Conservation (phyloP, 768 basidiomycete genomes). For the Termitomyces sp. region DNA sequence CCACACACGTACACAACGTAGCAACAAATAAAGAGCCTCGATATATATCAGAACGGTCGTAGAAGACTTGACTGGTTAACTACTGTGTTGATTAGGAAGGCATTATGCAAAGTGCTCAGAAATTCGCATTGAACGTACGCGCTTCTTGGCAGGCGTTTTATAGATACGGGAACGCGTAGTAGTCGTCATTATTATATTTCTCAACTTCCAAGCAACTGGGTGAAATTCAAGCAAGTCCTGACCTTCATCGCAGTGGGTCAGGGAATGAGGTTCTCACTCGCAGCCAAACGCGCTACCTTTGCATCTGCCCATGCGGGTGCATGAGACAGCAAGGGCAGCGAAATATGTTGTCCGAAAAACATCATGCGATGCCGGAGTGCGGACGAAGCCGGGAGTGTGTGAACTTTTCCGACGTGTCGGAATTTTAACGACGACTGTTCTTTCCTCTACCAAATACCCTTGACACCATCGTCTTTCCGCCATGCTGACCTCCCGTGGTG, state of each 20-base stretch:
- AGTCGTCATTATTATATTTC: background rate
- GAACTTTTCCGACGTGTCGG: conserved; percentile 43
- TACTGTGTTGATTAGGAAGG: background rate
- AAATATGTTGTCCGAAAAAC: too few relatives aligned
- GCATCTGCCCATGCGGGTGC: background rate
- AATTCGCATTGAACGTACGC: background rate
- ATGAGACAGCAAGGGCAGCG: background rate
- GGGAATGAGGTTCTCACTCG: background rate
- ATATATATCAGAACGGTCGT: background rate
- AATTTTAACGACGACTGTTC: conserved; percentile 22
- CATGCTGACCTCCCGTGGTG: conserved; percentile 86
- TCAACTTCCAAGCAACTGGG: background rate
- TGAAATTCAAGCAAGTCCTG: background rate
- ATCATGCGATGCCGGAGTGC: conserved; percentile 9
- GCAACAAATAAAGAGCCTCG: too few relatives aligned
- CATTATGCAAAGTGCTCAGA: background rate
- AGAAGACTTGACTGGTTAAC: background rate
- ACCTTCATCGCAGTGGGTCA: background rate
- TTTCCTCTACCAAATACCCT: conserved; percentile 22
- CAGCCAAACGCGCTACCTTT: background rate
- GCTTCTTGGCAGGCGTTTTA: background rate
- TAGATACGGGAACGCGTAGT: background rate
- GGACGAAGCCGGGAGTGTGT: conserved; percentile 45
- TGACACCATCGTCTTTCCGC: conserved; percentile 27
- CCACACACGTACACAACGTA: background rate